phyloP scores from a whole-genome alignment of 2,329 filamentous ascomycete species.

The Fusarium robinianum region DNA sequence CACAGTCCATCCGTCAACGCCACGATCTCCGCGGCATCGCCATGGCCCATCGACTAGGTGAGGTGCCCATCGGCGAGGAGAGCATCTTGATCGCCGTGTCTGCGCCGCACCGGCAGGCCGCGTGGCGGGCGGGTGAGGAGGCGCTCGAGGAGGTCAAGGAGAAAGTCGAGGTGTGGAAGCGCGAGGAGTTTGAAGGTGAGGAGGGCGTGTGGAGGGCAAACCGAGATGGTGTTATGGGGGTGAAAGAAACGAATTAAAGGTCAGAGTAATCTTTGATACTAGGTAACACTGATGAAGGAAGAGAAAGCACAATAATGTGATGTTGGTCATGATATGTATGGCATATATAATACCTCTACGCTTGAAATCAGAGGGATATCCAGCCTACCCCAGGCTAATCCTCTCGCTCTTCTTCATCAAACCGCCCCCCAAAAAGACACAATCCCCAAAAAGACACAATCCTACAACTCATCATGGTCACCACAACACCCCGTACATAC shows the following conservation, averaged over 20 bases:
- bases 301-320: too few relatives aligned
- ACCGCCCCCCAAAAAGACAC: conserved; percentile 4
- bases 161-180: conserved; percentile 93
- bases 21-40: conserved; percentile 74
- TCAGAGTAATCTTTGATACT: neutral
- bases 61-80: conserved; percentile 88
- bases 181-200: conserved; percentile 80
- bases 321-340: too few relatives aligned
- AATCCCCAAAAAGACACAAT: too few relatives aligned
- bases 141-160: conserved; percentile 85
- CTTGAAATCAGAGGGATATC: too few relatives aligned
- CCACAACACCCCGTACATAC: conserved; percentile 11
- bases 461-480: conserved; percentile 5
- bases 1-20: conserved; percentile 57
- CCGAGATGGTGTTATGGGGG: conserved; percentile 68
- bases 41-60: conserved; percentile 82
- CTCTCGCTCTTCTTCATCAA: too few relatives aligned
- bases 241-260: conserved; percentile 43
- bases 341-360: too few relatives aligned
- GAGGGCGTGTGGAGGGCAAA: conserved; percentile 89
- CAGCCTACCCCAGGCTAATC: too few relatives aligned
- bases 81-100: conserved; percentile 90
- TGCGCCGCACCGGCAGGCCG: conserved; percentile 78
- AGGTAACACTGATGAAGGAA: too few relatives aligned
- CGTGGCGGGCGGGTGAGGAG: conserved; percentile 88